Conservation (phyloP, 2,329 filamentous ascomycete species). For the Meredithiella fracta region DNA sequence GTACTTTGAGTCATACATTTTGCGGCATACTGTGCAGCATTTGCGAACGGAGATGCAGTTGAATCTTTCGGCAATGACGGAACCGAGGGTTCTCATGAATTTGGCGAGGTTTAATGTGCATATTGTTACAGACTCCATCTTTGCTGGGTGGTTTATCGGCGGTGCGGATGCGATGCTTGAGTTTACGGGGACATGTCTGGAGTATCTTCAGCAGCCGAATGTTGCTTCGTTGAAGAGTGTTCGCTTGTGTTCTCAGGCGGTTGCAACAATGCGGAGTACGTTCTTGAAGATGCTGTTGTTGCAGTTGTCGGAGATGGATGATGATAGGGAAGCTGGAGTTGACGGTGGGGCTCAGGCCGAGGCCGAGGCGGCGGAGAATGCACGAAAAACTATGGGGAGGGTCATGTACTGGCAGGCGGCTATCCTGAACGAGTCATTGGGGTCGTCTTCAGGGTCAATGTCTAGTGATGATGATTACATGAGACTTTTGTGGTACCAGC, state of each 20-base stretch:
- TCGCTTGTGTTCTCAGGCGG: slow-evolving; percentile 73
- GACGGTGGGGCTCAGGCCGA: slow-evolving; percentile 30
- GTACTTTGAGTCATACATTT: slow-evolving; percentile 81
- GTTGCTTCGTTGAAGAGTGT: slow-evolving; percentile 70
- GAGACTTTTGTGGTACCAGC: slow-evolving; percentile 75
- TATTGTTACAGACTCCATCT: slow-evolving; percentile 65
- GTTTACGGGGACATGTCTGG: slow-evolving; percentile 68
- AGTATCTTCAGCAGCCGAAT: slow-evolving; percentile 77
- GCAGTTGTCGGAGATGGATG: slow-evolving; percentile 68
- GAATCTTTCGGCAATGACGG: slow-evolving; percentile 55
- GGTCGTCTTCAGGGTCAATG: slow-evolving; percentile 16
- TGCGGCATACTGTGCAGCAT: slow-evolving; percentile 57
- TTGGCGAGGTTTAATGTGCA: slow-evolving; percentile 66
- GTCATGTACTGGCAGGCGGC: slow-evolving; percentile 94
- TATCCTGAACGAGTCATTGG: slow-evolving; percentile 59
- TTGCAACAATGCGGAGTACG: slow-evolving; percentile 56
- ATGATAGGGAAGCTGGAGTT: slow-evolving; percentile 34
- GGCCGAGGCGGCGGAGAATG: not conserved
- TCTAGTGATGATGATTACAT: slow-evolving; percentile 56
- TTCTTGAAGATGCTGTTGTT: slow-evolving; percentile 69
- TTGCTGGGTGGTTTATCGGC: slow-evolving; percentile 91
- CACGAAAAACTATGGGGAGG: slow-evolving; percentile 42
- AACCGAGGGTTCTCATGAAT: slow-evolving; percentile 75
- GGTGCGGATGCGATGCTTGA: slow-evolving; percentile 72
- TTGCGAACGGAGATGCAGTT: slow-evolving; percentile 54